Conservation (phyloP, 2,329 filamentous ascomycete species). For the Paraconiothyrium brasiliense region DNA sequence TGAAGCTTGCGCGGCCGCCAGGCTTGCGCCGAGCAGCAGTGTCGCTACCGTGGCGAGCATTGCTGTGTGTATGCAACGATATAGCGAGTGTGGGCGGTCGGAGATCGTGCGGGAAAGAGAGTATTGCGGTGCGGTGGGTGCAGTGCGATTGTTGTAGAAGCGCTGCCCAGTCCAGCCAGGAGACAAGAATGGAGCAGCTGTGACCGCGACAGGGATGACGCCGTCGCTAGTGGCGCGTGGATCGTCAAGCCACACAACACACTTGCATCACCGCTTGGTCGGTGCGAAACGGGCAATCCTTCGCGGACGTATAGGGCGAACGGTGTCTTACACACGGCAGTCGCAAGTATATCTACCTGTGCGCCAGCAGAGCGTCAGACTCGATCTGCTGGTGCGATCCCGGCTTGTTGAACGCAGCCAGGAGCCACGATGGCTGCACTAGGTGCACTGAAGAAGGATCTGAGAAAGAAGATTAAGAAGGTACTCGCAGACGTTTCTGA, state of each 20-base stretch:
- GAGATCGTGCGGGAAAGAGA: constrained; percentile 10
- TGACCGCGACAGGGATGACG: constrained; percentile 20
- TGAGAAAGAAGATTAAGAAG: constrained; percentile 75
- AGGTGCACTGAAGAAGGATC: constrained; percentile 76
- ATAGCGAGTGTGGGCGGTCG: constrained; percentile 25
- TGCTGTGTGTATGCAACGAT: constrained; percentile 13
- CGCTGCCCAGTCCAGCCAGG: constrained; percentile 28
- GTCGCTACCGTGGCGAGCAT: constrained; percentile 37
- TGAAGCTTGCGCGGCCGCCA: constrained; percentile 50
- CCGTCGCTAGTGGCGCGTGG: constrained; percentile 34
- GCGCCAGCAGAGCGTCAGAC: neutral
- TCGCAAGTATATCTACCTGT: neutral
- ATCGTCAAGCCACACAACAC: constrained; percentile 33
- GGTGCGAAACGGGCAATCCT: neutral
- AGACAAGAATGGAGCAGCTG: constrained; percentile 29
- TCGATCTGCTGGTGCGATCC: neutral
- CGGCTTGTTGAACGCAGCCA: neutral
- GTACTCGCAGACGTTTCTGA: constrained; percentile 68
- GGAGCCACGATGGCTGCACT: constrained; percentile 59
- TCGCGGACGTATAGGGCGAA: neutral
- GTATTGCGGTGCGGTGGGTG: constrained; percentile 8
- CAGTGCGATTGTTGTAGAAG: constrained; percentile 19
- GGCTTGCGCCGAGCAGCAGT: constrained; percentile 45
- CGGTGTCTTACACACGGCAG: neutral
- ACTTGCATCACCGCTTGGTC: constrained; percentile 22